Conservation (phyloP, 768 basidiomycete genomes). For the Trametes cubensis region DNA sequence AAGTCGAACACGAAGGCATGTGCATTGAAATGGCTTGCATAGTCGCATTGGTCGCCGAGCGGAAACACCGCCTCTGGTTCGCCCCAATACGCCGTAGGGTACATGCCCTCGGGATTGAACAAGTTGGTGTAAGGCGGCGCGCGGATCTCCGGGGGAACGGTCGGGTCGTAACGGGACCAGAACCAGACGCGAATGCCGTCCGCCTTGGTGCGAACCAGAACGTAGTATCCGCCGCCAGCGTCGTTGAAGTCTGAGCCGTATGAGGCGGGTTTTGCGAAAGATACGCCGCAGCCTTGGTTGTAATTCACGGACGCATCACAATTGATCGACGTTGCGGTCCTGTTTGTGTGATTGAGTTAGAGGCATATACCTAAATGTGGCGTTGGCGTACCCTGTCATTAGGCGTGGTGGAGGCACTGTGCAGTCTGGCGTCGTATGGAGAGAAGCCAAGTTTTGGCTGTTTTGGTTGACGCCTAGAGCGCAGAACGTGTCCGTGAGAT, state of each 20-base stretch:
- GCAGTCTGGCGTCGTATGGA: slow-evolving; percentile 58
- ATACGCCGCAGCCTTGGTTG: slow-evolving; percentile 66
- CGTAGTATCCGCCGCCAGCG: slow-evolving; percentile 63
- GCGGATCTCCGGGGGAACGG: slow-evolving; percentile 48
- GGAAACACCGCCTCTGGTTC: slow-evolving; percentile 54
- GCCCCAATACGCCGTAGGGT: slow-evolving; percentile 42
- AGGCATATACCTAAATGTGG: background rate
- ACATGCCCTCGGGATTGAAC: slow-evolving; percentile 14
- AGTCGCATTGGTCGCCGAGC: slow-evolving; percentile 49
- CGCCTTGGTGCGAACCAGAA: slow-evolving; percentile 44
- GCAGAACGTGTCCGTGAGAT: background rate
- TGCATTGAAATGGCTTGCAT: slow-evolving; percentile 52
- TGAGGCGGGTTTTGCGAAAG: slow-evolving; percentile 41
- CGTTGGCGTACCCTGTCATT: slow-evolving; percentile 51
- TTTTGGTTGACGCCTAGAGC: slow-evolving; percentile 51
- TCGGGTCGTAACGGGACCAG: slow-evolving; percentile 50
- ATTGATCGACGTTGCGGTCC: slow-evolving; percentile 43
- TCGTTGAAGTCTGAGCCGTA: slow-evolving; percentile 54
- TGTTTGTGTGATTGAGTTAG: slow-evolving; percentile 26
- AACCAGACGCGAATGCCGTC: slow-evolving; percentile 64
- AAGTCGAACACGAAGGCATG: slow-evolving; percentile 60
- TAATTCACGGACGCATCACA: slow-evolving; percentile 54
- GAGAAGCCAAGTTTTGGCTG: slow-evolving; percentile 49
- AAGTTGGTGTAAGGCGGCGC: slow-evolving; percentile 16
- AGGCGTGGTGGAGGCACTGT: slow-evolving; percentile 43